Evolutionary conservation across 2,329 filamentous ascomycete species (phyloP), one percentile per base, ranked within the genome.

Genomic region (Amauroascus niger): DNA sequence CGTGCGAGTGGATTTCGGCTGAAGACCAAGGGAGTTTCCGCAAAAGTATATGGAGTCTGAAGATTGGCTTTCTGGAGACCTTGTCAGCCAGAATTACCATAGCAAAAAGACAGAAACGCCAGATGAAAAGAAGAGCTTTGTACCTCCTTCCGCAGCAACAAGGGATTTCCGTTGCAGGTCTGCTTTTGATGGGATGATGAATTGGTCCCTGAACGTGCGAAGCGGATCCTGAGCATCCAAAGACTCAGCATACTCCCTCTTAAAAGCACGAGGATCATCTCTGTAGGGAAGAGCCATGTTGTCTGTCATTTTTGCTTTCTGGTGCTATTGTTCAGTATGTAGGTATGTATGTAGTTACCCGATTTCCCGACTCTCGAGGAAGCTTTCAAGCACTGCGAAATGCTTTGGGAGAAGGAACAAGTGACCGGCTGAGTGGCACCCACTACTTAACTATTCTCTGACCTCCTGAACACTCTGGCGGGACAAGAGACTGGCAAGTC

Each of bases 11-110:
- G 79, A 78, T 57, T 79, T 81, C 43, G 90, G 88, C 67, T 95
- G 89, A 3, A 91, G 79, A 35, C 89, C 89, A 1, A 95, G 78
- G 0, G 88, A 95, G 72, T 95, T 95, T 54, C 90, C 90, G 60
- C 88, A 91, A 58, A 96, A 82, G 69, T 95, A 96, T 55, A 88
- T 83, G 55, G 77, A 79, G 46, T 73, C 71, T 26, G 75, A 71
- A 20, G 48, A 51, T 2, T 20, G 14, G 33, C 32, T 32, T 16
- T 53, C 52, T 57, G 39, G 0, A 24, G 16, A 52, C 1, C 3
- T 7, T 44, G 24, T 35, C 16, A 45, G 32, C 39, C 14, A 46
- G n/a, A n/a, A n/a, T n/a, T 13, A 8, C n/a, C 8, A 30, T 13
- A 9, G 6, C 14, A 30, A 28, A 16, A 18, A 22, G 13, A 55